Evolutionary conservation across 2,329 filamentous ascomycete genomes (phyloP), one percentile per base, ranked within the genome.

Genomic region (Emergomyces pasteurianus): DNA sequence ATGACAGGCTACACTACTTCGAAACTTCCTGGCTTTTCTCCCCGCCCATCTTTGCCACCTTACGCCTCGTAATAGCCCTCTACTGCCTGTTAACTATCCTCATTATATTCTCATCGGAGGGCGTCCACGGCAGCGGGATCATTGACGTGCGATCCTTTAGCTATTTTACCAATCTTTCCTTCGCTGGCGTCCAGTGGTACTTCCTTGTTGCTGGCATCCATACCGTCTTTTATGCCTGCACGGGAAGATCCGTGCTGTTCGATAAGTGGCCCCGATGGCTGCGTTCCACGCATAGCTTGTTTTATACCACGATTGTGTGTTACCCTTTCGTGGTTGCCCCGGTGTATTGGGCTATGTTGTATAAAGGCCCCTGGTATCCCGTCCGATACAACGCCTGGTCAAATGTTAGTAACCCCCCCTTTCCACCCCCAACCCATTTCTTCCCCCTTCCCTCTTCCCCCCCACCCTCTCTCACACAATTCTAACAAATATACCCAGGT

Each of bases 131-230:
- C 40, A 64, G 80, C 56, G 80, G 79, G 69, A 65, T 69, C 40
- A 69, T 68, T 1, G 81, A 83, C 31, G 75, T 78, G 58, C 74
- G 78, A 53, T 81, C 80, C 53, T 94, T 95, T 77, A 89, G 86
- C 67, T 95, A 84, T 79, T 95, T 95, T 78, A 95, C 90, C 34
- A 79, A 86, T 68, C 78, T 94, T 62, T 89, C 87, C 10, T 94
- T 87, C 79, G 94, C 88, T 88, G 89, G 89, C 1, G 75, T 92
- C 42, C 85, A 83, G 28, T 92, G 92, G 76, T 95, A 95, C 79
- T 86, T 87, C 71, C 78, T 85, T 61, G 77, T 86, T 68, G 80
- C 87, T 1, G 79, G 86, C 21, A 64, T 83, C 21, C 89, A 95
- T 77, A 90, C 88, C 6, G 75, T 83, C 58, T 80, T 79, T 55